Percentiles rank a stretch among this genome's conserved stretches.
These are phyloP conservation scores for Fusarium oligoseptatum DNA, from an alignment of 2,329 filamentous ascomycete genomes.

Conservation along the genomic window DNA sequence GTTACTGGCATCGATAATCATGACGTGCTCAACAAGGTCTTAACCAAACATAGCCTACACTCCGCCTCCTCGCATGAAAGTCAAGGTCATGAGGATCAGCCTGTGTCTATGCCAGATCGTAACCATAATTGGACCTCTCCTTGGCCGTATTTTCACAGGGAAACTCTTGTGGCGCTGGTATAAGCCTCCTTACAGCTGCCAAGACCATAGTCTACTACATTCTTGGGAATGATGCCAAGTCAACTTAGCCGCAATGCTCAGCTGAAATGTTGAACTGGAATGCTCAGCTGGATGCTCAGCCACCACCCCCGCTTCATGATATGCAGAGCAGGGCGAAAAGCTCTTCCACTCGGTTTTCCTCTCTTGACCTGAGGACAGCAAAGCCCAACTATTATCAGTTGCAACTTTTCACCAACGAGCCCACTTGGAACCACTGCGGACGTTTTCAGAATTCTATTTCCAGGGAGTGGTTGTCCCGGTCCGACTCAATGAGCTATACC, in stretches of 20 bases:
- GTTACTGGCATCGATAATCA: neutral
- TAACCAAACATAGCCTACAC: neutral
- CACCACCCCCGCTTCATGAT: neutral
- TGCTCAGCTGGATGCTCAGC: neutral
- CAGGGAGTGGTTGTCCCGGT: neutral
- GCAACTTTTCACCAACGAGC: neutral
- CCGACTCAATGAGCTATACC: neutral
- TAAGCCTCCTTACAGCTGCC: neutral
- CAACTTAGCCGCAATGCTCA: neutral
- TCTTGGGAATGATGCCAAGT: neutral
- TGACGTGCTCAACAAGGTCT: neutral
- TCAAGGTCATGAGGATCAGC: neutral
- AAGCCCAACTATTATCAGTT: neutral
- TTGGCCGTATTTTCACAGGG: constrained; percentile 71
- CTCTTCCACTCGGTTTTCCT: neutral
- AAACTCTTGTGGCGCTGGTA: constrained; percentile 70
- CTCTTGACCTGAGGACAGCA: neutral
- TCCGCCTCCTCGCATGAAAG: neutral
- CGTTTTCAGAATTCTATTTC: neutral
- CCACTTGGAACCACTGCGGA: neutral
- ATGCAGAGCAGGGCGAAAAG: neutral
- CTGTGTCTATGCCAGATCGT: neutral
- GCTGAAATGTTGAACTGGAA: neutral
- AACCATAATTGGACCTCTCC: constrained; percentile 61
- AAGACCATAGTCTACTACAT: neutral